phyloP scores from a whole-genome alignment of 495 filamentous ascomycete species.

The Parathielavia appendiculata region DNA sequence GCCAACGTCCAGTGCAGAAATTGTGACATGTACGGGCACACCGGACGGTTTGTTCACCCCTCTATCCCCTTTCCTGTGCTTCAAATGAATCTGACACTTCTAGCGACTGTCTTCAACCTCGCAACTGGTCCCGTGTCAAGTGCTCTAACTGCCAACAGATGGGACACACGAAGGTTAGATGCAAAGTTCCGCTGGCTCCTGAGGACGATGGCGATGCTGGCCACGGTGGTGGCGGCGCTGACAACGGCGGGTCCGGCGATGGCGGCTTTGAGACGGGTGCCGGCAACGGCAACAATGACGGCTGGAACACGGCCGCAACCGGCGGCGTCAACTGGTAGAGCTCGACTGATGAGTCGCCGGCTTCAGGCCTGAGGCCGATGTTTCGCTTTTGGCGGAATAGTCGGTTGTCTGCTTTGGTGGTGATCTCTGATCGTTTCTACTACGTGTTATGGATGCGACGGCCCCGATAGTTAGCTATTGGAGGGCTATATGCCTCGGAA shows the following conservation, averaged over 20 bases:
- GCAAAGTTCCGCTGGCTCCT: constrained; percentile 27
- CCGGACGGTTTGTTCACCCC: constrained; percentile 63
- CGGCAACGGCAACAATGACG: constrained; percentile 11
- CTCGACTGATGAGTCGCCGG: not conserved
- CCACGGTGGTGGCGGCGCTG: constrained; percentile 6
- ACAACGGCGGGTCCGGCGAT: constrained; percentile 6
- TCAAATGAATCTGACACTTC: constrained; percentile 24
- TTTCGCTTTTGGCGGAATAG: not conserved
- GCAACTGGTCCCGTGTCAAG: constrained; percentile 52
- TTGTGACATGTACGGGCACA: constrained; percentile 70
- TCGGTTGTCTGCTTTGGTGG: not conserved
- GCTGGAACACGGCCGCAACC: constrained; percentile 4
- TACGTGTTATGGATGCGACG: not conserved
- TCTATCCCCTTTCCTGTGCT: constrained; percentile 44
- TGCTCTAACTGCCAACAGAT: constrained; percentile 72
- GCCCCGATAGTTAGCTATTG: constrained; percentile 4
- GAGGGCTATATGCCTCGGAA: not conserved
- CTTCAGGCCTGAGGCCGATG: constrained; percentile 6
- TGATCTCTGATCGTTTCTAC: constrained; percentile 13
- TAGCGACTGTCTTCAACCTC: constrained; percentile 26
- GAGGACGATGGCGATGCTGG: constrained; percentile 28
- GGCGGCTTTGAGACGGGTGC: constrained; percentile 7
- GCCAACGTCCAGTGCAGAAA: constrained; percentile 63
- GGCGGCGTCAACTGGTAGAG: constrained; percentile 20
- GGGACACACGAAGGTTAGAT: constrained; percentile 60